Conservation (phyloP, 257 asterid genomes). For the Fraxinus cuspidata region DNA sequence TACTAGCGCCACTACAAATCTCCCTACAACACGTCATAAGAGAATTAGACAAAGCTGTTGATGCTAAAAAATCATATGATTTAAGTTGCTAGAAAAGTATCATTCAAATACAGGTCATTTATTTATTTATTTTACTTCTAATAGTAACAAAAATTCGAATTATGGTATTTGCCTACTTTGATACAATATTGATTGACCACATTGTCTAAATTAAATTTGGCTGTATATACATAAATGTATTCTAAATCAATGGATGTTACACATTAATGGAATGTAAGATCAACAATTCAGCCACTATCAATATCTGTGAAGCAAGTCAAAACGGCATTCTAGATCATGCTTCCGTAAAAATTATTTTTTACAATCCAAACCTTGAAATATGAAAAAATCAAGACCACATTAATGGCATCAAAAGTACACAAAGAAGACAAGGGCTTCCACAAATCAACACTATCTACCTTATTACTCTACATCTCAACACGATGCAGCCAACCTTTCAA, state of each 20-base stretch:
- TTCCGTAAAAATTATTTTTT: slow-evolving; percentile 25
- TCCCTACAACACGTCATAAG: no score
- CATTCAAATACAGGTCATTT: background rate
- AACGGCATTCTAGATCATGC: slow-evolving; percentile 4
- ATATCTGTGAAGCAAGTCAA: background rate
- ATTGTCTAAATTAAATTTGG: background rate
- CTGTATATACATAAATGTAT: no score
- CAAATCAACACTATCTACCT: slow-evolving; percentile 30
- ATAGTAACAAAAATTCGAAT: background rate
- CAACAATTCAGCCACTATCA: slow-evolving; percentile 2
- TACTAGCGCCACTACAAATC: no score
- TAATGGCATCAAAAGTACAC: slow-evolving; percentile 20
- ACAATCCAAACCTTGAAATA: slow-evolving; percentile 29
- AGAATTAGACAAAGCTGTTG: background rate
- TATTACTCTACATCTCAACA: slow-evolving; percentile 36
- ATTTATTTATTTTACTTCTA: no score
- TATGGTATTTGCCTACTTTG: no score
- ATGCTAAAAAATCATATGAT: background rate
- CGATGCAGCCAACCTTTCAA: slow-evolving; percentile 5
- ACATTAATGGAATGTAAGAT: background rate
- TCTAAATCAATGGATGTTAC: background rate
- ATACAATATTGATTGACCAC: background rate
- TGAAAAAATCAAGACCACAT: slow-evolving; percentile 15
- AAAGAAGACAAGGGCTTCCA: slow-evolving; percentile 12
- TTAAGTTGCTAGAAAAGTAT: background rate